phyloP scores from a whole-genome alignment of 1,284 basidiomycete genomes.

The Neonothopanus nambi region DNA sequence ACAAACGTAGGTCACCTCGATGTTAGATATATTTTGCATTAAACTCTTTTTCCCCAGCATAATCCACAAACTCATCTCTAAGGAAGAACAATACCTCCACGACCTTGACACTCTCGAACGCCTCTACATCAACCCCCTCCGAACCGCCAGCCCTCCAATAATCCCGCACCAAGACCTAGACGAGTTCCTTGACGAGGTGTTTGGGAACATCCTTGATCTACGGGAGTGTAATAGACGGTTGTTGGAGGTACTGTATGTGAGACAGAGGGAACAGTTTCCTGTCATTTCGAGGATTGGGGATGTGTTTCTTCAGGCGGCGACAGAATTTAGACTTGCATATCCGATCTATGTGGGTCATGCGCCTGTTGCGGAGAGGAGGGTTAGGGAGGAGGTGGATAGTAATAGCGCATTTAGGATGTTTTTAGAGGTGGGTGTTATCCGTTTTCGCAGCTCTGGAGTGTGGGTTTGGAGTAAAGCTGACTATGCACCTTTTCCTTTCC shows the following conservation, averaged over 20 bases:
- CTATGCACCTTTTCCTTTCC: conserved; percentile 6
- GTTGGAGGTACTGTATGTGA: conserved; percentile 83
- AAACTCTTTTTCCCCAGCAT: conserved; percentile 49
- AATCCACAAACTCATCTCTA: conserved; percentile 88
- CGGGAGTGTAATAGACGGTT: conserved; percentile 80
- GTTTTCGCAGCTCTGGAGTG: conserved; percentile 5
- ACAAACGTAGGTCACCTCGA: conserved; percentile 59
- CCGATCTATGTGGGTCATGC: conserved; percentile 85
- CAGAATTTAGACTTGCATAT: conserved; percentile 63
- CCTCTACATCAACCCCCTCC: conserved; percentile 82
- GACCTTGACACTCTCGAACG: conserved; percentile 86
- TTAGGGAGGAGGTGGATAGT: conserved; percentile 82
- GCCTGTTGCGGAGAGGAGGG: conserved; percentile 81
- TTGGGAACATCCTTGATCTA: conserved; percentile 85
- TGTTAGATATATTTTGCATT: background rate
- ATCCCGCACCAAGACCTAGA: conserved; percentile 69
- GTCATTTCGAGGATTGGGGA: conserved; percentile 4
- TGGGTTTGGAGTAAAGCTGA: background rate
- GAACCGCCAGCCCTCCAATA: conserved; percentile 71
- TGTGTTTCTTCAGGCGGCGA: conserved; percentile 19
- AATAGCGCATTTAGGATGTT: conserved; percentile 82
- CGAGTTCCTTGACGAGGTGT: conserved; percentile 84
- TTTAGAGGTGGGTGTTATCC: conserved; percentile 10
- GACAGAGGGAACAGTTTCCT: conserved; percentile 77
- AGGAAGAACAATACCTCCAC: conserved; percentile 88